phyloP scores from a whole-genome alignment of 805 yeast genomes.

The Teunomyces aglyptinius region DNA sequence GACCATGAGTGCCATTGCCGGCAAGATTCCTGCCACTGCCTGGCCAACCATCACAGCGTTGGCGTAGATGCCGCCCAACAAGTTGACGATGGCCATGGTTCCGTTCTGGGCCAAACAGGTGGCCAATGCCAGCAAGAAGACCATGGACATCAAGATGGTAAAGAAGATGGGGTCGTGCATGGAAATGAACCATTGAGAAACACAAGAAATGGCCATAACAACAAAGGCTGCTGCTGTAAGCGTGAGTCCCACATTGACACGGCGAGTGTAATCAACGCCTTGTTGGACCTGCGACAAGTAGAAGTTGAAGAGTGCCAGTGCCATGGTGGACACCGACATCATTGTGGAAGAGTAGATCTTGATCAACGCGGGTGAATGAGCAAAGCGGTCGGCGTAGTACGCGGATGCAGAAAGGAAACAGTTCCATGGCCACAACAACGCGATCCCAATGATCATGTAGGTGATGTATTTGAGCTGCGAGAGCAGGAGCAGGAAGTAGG shows the following conservation, averaged over 20 bases:
- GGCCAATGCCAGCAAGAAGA: slow-evolving; percentile 66
- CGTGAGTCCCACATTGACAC: slow-evolving; percentile 61
- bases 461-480: slow-evolving; percentile 50
- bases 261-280: slow-evolving; percentile 52
- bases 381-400: slow-evolving; percentile 66
- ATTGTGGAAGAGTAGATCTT: slow-evolving; percentile 72
- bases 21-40: slow-evolving; percentile 90
- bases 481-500: slow-evolving; percentile 13
- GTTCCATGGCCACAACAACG: slow-evolving; percentile 96
- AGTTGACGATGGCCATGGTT: slow-evolving; percentile 79
- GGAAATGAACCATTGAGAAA: slow-evolving; percentile 31
- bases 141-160: slow-evolving; percentile 56
- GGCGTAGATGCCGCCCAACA: slow-evolving; percentile 71
- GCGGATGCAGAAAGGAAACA: slow-evolving; percentile 83
- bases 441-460: slow-evolving; percentile 68
- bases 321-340: slow-evolving; percentile 81
- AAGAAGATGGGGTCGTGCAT: slow-evolving; percentile 47
- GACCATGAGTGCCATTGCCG: slow-evolving; percentile 65
- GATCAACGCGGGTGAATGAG: slow-evolving; percentile 47
- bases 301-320: slow-evolving; percentile 59
- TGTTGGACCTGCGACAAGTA: slow-evolving; percentile 65
- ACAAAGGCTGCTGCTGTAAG: slow-evolving; percentile 59
- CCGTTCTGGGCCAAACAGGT: slow-evolving; percentile 88
- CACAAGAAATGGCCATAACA: slow-evolving; percentile 52
- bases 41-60: slow-evolving; percentile 95